Evolutionary conservation across 2,329 filamentous ascomycete species (phyloP).

Genomic region (Arthrinium phaeospermum): DNA sequence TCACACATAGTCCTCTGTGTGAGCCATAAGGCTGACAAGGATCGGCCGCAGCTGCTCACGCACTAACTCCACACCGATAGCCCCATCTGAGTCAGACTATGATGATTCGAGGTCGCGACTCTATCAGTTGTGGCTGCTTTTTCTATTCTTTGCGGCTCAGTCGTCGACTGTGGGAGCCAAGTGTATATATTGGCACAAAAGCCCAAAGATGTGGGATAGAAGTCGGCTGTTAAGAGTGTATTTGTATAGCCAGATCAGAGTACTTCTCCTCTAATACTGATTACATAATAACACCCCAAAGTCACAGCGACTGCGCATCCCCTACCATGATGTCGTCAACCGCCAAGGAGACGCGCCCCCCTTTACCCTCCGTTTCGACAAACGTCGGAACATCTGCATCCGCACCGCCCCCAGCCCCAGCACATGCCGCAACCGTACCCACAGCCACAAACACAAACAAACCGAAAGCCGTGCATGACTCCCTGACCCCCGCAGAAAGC

Average conservation of each 20-base stretch:
- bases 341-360: neutral
- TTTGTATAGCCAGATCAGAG: neutral
- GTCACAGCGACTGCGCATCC: neutral
- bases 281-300: neutral
- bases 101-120: neutral
- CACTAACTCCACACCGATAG: neutral
- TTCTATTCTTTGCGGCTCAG: neutral
- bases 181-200: neutral
- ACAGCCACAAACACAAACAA: neutral
- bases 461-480: neutral
- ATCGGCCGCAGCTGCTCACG: constrained; percentile 2
- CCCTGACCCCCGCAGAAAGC: neutral
- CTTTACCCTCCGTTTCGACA: neutral
- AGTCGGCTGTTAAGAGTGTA: too few relatives aligned
- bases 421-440: neutral
- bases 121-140: neutral
- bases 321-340: neutral
- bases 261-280: neutral
- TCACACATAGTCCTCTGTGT: neutral
- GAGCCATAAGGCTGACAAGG: neutral
- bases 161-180: neutral
- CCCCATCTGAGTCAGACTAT: neutral
- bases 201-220: neutral
- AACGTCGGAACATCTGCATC: neutral
- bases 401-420: neutral